Conservation (phyloP, 345 rosid genomes). For the Gossypium mustelinum region DNA sequence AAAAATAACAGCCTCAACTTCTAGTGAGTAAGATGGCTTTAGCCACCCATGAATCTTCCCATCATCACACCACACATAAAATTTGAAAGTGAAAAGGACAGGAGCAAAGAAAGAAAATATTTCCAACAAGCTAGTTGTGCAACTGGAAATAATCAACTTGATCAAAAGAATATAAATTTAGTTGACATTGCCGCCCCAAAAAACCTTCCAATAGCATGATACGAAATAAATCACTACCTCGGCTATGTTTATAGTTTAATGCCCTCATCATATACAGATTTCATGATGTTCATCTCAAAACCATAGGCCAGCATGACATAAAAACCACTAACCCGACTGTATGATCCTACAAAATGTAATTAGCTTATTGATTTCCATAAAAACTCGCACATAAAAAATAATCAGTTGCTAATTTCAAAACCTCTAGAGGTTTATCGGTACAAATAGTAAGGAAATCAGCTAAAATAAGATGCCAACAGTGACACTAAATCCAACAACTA, state of each 20-base stretch:
- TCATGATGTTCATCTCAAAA: background rate
- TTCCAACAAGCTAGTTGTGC: too few relatives aligned
- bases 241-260: background rate
- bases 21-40: background rate
- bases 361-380: background rate
- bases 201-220: background rate
- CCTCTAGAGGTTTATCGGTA: background rate
- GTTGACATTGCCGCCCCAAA: background rate
- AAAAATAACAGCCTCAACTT: background rate
- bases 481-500: background rate
- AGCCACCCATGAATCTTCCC: background rate
- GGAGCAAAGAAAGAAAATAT: background rate
- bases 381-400: background rate
- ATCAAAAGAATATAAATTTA: background rate
- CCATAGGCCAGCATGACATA: background rate
- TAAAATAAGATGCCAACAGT: background rate
- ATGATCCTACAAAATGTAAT: background rate
- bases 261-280: background rate
- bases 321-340: background rate
- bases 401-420: background rate
- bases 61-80: background rate
- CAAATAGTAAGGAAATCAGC: background rate
- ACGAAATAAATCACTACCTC: background rate
- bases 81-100: background rate
- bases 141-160: background rate